Percentiles rank a stretch among this genome's conserved stretches.
Conservation (phyloP, 164 flowering plant species). For the grape (Vitis vinifera) region ASM3070453v1 NC_081822.1:6906501-6907000, state of each 20-base stretch:
- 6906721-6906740: neutral
- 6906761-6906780: neutral
- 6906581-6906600: conserved; percentile 5
- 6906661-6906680: conserved; percentile 14
- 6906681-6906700: conserved; percentile 15
- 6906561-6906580: conserved; percentile 1
- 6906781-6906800: conserved; percentile 10
- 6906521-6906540: conserved; percentile 29
- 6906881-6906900: no score
- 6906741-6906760: neutral
- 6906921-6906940: no score
- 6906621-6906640: conserved; percentile 13
- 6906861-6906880: no score
- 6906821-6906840: neutral
- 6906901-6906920: no score
- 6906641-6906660: conserved; percentile 7
- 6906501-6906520: conserved; percentile 12
- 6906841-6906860: no score
- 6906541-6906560: conserved; percentile 10
- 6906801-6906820: conserved; percentile 1
- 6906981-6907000: no score
- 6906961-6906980: no score
- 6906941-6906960: no score
- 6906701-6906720: conserved; percentile 1
- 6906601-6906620: conserved; percentile 14